Conservation (phyloP, 371 early-diverging fungal genomes). For the Syncephalis fuscata region DNA sequence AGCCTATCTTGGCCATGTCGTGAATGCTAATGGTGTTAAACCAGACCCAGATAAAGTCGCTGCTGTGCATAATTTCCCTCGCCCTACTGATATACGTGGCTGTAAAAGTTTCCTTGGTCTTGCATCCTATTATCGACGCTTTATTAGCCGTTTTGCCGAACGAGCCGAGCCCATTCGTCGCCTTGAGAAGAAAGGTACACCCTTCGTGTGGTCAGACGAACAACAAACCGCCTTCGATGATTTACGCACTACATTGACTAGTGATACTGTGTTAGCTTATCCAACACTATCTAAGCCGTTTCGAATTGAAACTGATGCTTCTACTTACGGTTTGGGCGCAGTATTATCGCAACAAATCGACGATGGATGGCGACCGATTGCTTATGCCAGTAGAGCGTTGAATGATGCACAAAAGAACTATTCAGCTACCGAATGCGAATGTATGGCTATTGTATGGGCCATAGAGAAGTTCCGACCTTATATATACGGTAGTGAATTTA, state of each 20-base stretch:
- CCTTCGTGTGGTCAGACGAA: slow-evolving; percentile 7
- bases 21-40: slow-evolving; percentile 10
- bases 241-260: slow-evolving; percentile 6
- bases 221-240: slow-evolving; percentile 10
- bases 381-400: slow-evolving; percentile 5
- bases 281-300: slow-evolving; percentile 11
- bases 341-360: slow-evolving; percentile 17
- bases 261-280: slow-evolving; percentile 10
- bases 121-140: slow-evolving; percentile 14
- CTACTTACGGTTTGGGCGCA: slow-evolving; percentile 12
- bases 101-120: slow-evolving; percentile 14
- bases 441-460: slow-evolving; percentile 16
- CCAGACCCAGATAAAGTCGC: slow-evolving; percentile 10
- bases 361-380: slow-evolving; percentile 6
- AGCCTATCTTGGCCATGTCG: slow-evolving; percentile 16
- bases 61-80: slow-evolving; percentile 4
- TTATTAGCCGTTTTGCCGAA: slow-evolving; percentile 11
- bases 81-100: slow-evolving; percentile 8
- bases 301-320: slow-evolving; percentile 18
- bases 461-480: slow-evolving; percentile 13
- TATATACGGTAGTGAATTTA: slow-evolving; percentile 10
- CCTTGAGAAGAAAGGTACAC: slow-evolving; percentile 7
- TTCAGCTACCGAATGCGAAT: slow-evolving; percentile 10
- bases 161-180: slow-evolving; percentile 6
- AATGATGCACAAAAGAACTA: slow-evolving; percentile 8